Evolutionary conservation across 2,329 filamentous ascomycete species (phyloP), one percentile per base, ranked within the genome.

Genomic region (Colletotrichum truncatum): DNA sequence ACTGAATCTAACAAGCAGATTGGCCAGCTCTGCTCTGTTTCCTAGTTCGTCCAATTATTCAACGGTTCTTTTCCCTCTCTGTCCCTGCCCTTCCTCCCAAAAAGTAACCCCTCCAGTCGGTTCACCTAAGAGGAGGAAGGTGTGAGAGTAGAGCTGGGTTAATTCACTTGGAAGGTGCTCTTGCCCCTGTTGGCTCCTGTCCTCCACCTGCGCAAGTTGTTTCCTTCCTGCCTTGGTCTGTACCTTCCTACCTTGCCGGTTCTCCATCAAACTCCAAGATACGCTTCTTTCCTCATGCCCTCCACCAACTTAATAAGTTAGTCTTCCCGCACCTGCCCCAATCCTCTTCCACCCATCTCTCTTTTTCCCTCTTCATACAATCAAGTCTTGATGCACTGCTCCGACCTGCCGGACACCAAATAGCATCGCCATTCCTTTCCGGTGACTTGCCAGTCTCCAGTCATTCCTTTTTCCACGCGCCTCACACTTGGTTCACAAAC

Each of bases 361-460:
- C 12, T 18, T 53, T 21, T 23, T 26, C 43, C 16, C 21, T 26
- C 58, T 8, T 21, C 38, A 49, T 7, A 58, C 39, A n/a, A 49
- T 18, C 52, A 46, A 64, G 54, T 53, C 52, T 66, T 54, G 38
- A 57, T 36, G 25, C 53, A 49, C 28, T 32, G 28, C 18, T 58
- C 38, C 52, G 39, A 58, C 38, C 26, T 54, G 52, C 60, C 25
- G 60, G 64, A 23, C 23, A 28, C 28, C 26, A 11, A 66, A 57
- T 65, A 64, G 59, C 64, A 64, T 62, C 57, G 46, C 52, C 60
- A 32, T 49, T 69, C 62, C 46, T 58, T 67, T 21, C 46, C 23
- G 53, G 52, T 64, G 64, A 67, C 64, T 63, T 58, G 30, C 39
- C 6, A 34, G 64, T 67, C 64, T 41, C 64, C 51, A 67, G 62